A percentile compares a stretch with the other conserved stretches of the same genome.
Conservation (phyloP, 2,329 filamentous ascomycete species). For the Colletotrichum kahawae region DNA sequence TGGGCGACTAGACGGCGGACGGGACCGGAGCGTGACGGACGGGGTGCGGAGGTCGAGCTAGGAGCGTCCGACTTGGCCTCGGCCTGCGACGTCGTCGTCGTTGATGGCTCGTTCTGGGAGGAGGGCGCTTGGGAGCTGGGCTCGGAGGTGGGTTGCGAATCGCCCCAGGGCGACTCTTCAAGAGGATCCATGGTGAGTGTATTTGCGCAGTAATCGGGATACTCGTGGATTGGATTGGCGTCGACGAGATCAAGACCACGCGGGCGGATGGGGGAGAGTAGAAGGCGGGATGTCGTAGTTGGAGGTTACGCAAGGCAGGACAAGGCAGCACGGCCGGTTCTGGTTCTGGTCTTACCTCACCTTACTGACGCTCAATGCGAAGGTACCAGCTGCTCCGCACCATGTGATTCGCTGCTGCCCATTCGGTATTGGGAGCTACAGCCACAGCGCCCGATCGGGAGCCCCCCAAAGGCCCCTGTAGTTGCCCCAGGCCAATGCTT, state of each 20-base stretch:
- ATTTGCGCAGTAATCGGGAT: not conserved
- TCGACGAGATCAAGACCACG: not conserved
- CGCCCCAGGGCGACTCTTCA: constrained; percentile 60
- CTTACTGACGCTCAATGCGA: not conserved
- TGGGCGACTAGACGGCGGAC: constrained; percentile 71
- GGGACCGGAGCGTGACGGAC: constrained; percentile 51
- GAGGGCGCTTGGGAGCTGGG: constrained; percentile 36
- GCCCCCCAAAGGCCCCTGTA: not conserved
- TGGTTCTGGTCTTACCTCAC: constrained; percentile 6
- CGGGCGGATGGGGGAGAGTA: not conserved
- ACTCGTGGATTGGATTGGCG: not conserved
- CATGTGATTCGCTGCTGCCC: constrained; percentile 12
- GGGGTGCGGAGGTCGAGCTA: constrained; percentile 30
- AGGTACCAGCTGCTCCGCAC: constrained; percentile 8
- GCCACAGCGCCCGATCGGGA: not conserved
- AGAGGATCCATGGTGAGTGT: constrained; percentile 47
- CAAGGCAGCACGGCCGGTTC: constrained; percentile 13
- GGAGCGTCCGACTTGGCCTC: constrained; percentile 34
- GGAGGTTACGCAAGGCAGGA: constrained; percentile 3
- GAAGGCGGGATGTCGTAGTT: constrained; percentile 2
- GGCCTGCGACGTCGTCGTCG: constrained; percentile 29
- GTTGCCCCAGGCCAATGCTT: not conserved
- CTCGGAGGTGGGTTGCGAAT: constrained; percentile 40
- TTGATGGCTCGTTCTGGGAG: constrained; percentile 31
- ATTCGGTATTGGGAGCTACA: constrained; percentile 6